These are phyloP conservation scores for Hansenula lynferdii DNA, from an alignment of 1,139 yeast species.

Conservation along the genomic window DNA sequence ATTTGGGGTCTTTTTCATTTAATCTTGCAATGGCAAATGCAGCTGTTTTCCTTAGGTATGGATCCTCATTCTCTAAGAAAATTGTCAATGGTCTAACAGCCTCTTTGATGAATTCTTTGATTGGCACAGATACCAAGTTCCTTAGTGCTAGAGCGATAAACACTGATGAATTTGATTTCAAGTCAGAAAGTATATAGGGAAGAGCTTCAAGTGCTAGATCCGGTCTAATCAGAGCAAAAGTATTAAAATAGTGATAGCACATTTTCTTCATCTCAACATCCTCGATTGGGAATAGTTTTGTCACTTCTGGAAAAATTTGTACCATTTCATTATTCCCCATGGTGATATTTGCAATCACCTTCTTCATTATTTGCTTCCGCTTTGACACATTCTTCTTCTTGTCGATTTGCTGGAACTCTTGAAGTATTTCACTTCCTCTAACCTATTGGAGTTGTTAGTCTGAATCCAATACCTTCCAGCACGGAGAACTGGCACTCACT, in stretches of 20 bases:
- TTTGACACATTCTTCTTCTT: conserved; percentile 30
- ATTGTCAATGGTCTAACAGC: conserved; percentile 33
- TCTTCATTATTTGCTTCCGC: conserved; percentile 62
- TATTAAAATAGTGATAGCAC: conserved; percentile 55
- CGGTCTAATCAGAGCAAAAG: conserved; percentile 58
- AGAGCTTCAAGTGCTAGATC: conserved; percentile 51
- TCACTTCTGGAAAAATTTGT: conserved; percentile 59
- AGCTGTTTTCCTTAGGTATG: conserved; percentile 64
- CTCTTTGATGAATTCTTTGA: conserved; percentile 46
- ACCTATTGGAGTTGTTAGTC: conserved; percentile 5
- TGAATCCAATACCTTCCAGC: background rate
- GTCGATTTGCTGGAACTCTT: conserved; percentile 29
- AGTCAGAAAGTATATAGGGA: conserved; percentile 51
- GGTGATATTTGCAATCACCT: conserved; percentile 78
- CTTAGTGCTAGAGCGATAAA: conserved; percentile 54
- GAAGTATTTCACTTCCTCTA: conserved; percentile 27
- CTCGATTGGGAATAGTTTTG: conserved; percentile 52
- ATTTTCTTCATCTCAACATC: conserved; percentile 74
- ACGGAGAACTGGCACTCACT: conserved; percentile 8
- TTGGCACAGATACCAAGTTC: conserved; percentile 57
- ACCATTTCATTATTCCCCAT: conserved; percentile 79
- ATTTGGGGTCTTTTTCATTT: conserved; percentile 49
- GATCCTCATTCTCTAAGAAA: conserved; percentile 46
- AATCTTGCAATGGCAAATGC: conserved; percentile 67
- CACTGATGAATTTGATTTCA: conserved; percentile 35